Evolutionary conservation across 75 land plant genomes (phyloP), one percentile per base, ranked within the genome.

Genomic region (Larix kaempferi): DNA sequence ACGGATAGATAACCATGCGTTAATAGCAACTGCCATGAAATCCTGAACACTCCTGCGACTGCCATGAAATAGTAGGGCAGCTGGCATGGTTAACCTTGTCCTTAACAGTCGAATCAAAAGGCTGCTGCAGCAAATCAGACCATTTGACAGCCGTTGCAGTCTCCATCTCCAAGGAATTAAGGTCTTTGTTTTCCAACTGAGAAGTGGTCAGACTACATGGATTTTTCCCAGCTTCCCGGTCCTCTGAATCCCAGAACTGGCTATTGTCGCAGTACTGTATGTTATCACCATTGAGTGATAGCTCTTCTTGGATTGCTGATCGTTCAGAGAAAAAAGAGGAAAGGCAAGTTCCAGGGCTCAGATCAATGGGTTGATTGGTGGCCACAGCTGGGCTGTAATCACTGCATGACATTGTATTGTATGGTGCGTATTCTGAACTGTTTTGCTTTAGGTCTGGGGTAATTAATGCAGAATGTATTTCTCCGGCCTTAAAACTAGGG

Each of bases 191-290:
- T 65, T 65, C 41, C 41, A 33, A 16, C 16, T 15, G 2, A 6
- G 69, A 17, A 15, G 33, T 35, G 39, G 54, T 10, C 8, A 49
- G 54, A 49, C 2, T 49, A 10, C 54, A 49, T 49, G 54, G 54
- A 11, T 49, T 49, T 49, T 49, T 49, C 2, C 54, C 54, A 49
- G 54, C 11, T 49, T 35, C 35, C 7, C 35, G 33, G 7, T 65
- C 69, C 5, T 25, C 69, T 65, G 69, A 35, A 65, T 35, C 21
- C 69, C 69, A 65, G 41, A 65, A 29, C 35, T 65, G 69, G 27
- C 69, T 41, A 65, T 65, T 65, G 19, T 65, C 41, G 35, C 69
- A 65, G 41, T 65, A 37, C 69, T 65, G 69, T 17, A 65, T 65
- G 69, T 29, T 21, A 6, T 65, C 69, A 65, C 35, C 15, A 6